phyloP scores from a whole-genome alignment of 257 asterid species.

The Nemophila menziesii region DNA sequence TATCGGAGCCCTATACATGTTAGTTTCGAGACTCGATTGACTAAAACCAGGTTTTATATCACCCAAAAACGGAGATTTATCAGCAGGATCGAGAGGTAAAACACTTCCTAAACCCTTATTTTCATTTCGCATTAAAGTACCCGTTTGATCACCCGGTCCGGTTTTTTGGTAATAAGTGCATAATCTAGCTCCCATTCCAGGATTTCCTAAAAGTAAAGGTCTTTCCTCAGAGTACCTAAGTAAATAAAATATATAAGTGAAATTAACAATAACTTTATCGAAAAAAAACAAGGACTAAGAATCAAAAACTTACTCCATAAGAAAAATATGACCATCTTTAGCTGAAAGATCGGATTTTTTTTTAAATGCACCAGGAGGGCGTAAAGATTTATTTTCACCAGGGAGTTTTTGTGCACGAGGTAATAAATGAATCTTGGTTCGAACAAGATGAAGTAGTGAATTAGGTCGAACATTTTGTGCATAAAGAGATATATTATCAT shows the following conservation, averaged over 20 bases:
- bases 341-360: slow-evolving; percentile 95
- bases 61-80: slow-evolving; percentile 97
- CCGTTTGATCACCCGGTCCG: slow-evolving; percentile 61
- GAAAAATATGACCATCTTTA: slow-evolving; percentile 92
- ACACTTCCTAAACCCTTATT: slow-evolving; percentile 77
- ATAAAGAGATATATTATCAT: slow-evolving; percentile 67
- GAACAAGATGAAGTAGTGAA: slow-evolving; percentile 91
- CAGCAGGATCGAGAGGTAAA: slow-evolving; percentile 77
- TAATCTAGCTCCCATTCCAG: slow-evolving; percentile 97
- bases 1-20: slow-evolving; percentile 92
- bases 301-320: slow-evolving; percentile 83
- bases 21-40: slow-evolving; percentile 91
- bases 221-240: slow-evolving; percentile 92
- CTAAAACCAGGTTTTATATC: slow-evolving; percentile 85
- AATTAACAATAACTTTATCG: not conserved
- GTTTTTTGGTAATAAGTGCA: slow-evolving; percentile 92
- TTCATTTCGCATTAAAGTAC: slow-evolving; percentile 57
- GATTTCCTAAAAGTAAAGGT: slow-evolving; percentile 88
- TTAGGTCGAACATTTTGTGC: slow-evolving; percentile 71
- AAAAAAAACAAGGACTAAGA: slow-evolving; percentile 1
- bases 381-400: slow-evolving; percentile 85
- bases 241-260: not conserved
- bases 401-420: slow-evolving; percentile 97
- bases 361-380: slow-evolving; percentile 99
- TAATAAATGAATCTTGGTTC: slow-evolving; percentile 68